Conservation (phyloP, 768 basidiomycete species). For the Podaxis pistillaris region DNA sequence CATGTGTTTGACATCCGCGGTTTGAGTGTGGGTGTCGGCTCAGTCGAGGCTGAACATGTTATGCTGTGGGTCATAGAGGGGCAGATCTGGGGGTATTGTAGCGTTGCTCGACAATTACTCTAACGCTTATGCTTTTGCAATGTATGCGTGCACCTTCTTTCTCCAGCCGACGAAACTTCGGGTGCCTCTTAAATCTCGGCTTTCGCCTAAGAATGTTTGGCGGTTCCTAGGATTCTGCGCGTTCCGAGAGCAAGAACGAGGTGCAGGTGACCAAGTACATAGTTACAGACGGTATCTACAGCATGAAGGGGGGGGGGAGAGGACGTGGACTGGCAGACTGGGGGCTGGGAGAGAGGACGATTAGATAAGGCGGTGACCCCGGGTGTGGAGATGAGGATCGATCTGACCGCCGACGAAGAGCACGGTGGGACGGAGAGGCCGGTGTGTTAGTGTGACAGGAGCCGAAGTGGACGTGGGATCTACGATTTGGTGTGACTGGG, state of each 20-base stretch:
- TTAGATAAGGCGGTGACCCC: background rate
- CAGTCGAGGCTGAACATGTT: background rate
- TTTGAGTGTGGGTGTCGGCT: background rate
- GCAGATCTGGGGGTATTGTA: background rate
- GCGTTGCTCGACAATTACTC: background rate
- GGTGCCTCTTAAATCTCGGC: slow-evolving; percentile 9
- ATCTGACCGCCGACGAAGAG: slow-evolving; percentile 7
- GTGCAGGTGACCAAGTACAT: background rate
- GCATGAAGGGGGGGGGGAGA: background rate
- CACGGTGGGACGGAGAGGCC: slow-evolving; percentile 7
- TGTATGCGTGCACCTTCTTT: background rate
- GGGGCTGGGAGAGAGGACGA: background rate
- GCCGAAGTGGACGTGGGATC: slow-evolving; percentile 1
- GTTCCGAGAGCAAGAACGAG: background rate
- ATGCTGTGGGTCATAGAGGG: background rate
- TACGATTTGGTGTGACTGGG: background rate
- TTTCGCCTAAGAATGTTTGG: background rate
- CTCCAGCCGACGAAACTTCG: slow-evolving; percentile 11
- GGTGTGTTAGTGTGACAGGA: background rate
- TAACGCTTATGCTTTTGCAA: background rate
- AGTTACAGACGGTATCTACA: background rate
- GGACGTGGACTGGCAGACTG: background rate
- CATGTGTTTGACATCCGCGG: background rate
- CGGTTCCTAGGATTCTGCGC: background rate
- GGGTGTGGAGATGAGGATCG: background rate